These are phyloP conservation scores for Colletotrichum trifolii DNA, from an alignment of 2,329 filamentous ascomycete genomes.

Conservation along the genomic window DNA sequence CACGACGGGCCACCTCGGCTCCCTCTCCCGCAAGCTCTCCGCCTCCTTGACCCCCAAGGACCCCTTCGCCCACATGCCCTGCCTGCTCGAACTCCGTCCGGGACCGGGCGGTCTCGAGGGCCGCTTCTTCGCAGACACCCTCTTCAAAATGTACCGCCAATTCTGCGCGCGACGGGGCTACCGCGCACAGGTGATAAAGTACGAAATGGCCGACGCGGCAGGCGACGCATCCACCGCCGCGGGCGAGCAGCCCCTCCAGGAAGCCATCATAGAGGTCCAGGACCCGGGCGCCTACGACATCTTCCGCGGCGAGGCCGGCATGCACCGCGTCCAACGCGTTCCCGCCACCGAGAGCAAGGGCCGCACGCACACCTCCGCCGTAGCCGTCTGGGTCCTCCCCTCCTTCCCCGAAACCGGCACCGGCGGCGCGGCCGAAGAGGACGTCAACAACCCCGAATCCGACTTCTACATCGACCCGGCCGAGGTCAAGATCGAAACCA, in stretches of 20 bases:
- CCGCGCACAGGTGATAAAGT: conserved; percentile 78
- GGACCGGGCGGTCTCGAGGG: conserved; percentile 94
- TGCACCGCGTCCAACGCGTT: conserved; percentile 94
- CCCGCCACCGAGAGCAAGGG: conserved; percentile 92
- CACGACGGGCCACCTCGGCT: conserved; percentile 70
- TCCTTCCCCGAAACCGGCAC: conserved; percentile 74
- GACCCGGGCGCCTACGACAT: conserved; percentile 81
- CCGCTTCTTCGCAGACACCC: conserved; percentile 85
- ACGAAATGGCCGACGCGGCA: conserved; percentile 78
- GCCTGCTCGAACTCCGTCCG: conserved; percentile 90
- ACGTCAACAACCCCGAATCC: conserved; percentile 85
- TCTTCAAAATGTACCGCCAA: conserved; percentile 89
- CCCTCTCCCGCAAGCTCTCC: conserved; percentile 76
- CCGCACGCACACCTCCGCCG: conserved; percentile 92
- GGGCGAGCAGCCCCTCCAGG: conserved; percentile 78
- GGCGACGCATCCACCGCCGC: conserved; percentile 63
- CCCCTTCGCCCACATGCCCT: conserved; percentile 89
- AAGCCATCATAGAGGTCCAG: conserved; percentile 88
- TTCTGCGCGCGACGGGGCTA: conserved; percentile 79
- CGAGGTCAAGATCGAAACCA: conserved; percentile 87
- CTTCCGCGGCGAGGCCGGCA: conserved; percentile 89
- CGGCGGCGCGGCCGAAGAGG: conserved; percentile 58
- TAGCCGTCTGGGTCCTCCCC: conserved; percentile 91
- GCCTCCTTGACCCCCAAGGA: conserved; percentile 85
- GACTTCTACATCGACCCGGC: conserved; percentile 90